Base-by-base conservation (phyloP, 495 filamentous ascomycete genomes). In the Penicillium coffeae region DNA sequence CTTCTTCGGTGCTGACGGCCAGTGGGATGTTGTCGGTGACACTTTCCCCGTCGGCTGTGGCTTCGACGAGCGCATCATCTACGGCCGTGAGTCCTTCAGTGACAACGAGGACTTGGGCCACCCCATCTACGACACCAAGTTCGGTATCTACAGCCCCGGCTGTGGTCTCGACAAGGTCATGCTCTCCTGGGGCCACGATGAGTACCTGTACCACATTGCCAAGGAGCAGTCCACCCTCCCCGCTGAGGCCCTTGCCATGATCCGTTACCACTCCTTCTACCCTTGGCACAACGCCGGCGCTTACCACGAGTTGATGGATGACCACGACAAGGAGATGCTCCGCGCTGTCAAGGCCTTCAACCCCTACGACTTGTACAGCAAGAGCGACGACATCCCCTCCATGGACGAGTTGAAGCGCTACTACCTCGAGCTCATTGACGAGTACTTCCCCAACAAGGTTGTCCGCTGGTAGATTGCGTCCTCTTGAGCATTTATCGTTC, bases 11-110 rank as follows among this genome's bases (percentile, higher is more conserved):
- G 87, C 85, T 8, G 68, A 84, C 48, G 89, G 90, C 38, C 90
- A 95, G 63, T 94, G 90, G 90, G 90, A 93, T 58, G 88, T 94
- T 12, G 89, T 95, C 9, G 90, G 90, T 13, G 90, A 95, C 58
- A 92, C 88, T 0, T 94, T 94, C 70, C 89, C 90, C 22, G 87
- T 95, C n/a, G 90, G 90, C 44, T 91, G 88, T 57, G 79, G 71
- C 38, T 94, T 92, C 52, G 84, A 89, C 52, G 70, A 83, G 37
- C 69, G 75, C 27, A 89, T 88, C 66, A 87, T 95, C 72, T 89
- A 89, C 66, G 72, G 72, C 19, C 75, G 79, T 1, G 86, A 87
- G 27, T 84, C 82, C 4, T 95, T 94, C 68, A 60, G 50, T 25
- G 72, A 71, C 4, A 92, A 95, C 64, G 82, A 85, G 8, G 89